Evolutionary conservation across 441 rosid species (phyloP).

Genomic region (Hura crepitans): DNA sequence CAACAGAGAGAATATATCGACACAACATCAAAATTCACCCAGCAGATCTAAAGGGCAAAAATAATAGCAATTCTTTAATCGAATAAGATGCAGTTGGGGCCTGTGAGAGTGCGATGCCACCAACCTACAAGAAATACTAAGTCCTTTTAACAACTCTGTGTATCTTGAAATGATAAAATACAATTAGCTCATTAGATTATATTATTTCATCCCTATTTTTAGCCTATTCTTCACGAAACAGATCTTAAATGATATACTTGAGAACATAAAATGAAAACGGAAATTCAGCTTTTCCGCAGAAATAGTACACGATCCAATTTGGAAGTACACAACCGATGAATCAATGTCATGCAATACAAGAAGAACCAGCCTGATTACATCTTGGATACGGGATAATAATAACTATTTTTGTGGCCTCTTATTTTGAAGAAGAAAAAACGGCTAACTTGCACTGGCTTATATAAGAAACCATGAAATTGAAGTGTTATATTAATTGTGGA

Average conservation of each 20-base stretch:
- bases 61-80: background rate
- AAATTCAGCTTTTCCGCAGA: background rate
- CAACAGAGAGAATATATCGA: background rate
- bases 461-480: background rate
- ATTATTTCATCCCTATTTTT: background rate
- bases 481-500: no score
- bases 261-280: background rate
- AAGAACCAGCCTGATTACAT: background rate
- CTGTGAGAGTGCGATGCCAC: background rate
- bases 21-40: background rate
- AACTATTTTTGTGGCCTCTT: background rate
- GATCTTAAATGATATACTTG: background rate
- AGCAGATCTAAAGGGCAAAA: background rate
- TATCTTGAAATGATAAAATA: background rate
- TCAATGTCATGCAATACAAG: background rate
- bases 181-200: background rate
- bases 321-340: background rate
- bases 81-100: background rate
- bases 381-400: background rate
- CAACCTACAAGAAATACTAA: background rate
- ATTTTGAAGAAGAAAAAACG: background rate
- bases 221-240: background rate
- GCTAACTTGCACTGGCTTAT: background rate
- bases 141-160: background rate
- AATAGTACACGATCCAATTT: background rate